Evolutionary conservation across 495 filamentous ascomycete species (phyloP), one percentile per base, ranked within the genome.

Genomic region (Daldinia caldariorum): DNA sequence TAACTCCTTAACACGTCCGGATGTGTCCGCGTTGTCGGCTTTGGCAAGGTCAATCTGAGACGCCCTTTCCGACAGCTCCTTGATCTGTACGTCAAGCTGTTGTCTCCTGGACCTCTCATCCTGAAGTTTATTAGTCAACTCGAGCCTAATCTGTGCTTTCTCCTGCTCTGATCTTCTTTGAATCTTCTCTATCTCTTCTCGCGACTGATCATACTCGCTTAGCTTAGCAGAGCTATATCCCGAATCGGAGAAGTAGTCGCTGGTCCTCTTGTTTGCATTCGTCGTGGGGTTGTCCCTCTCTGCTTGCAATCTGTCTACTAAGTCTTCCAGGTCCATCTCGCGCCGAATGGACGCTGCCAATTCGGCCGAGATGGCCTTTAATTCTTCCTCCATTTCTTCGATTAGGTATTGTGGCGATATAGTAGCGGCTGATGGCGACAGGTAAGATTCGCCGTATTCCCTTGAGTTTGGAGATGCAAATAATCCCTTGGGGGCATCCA

Each of bases 221-320:
- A 82, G 75, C 72, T 93, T 89, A 58, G 91, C 86, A 4, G 94
- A 94, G 77, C 93, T 94, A 51, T 91, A 90, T 50, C 96, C 95
- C 0, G 93, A 96, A 76, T 99, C 95, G 0, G 95, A 99, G 76
- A 94, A 99, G 79, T 99, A 98, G 79, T 99, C 95, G 77, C 95
- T 99, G 4, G 93, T 97, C 58, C 94, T 87, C 76, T 90, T 89
- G 59, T 77, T 77, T 65, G 88, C 90, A 2, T 87, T 85, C n/a
- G 80, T 84, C 54, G 87, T 82, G 4, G 84, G 77, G 67, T 85
- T 87, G 39, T 83, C 84, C 61, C 88, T 86, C 71, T 97, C 94
- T 37, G 87, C 80, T 78, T 97, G 93, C 71, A 96, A 79, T 61
- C 91, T 85, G 67, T 99, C 95, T 2, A 98, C 89, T 50, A 97